Conservation (phyloP, 2,329 filamentous ascomycete species). For the Botrytis hyacinthi region DNA sequence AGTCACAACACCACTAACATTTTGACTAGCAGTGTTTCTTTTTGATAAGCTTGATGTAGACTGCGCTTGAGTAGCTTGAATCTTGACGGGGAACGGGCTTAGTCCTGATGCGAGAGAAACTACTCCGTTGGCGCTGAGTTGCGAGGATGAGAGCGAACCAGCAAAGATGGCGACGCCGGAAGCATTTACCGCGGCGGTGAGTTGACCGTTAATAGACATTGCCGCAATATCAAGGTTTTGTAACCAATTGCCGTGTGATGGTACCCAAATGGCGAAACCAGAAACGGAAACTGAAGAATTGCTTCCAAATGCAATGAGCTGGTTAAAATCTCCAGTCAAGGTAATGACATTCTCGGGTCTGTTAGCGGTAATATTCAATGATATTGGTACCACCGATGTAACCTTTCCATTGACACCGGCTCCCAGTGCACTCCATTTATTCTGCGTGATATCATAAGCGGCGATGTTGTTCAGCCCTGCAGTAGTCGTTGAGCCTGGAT, state of each 20-base stretch:
- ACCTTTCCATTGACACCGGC: conserved; percentile 83
- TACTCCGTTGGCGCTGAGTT: conserved; percentile 70
- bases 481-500: conserved; percentile 60
- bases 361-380: conserved; percentile 71
- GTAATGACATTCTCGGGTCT: conserved; percentile 71
- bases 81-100: conserved; percentile 56
- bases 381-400: conserved; percentile 69
- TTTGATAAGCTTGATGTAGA: conserved; percentile 45
- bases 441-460: conserved; percentile 65
- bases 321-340: conserved; percentile 75
- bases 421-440: conserved; percentile 76
- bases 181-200: conserved; percentile 69
- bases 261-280: conserved; percentile 91
- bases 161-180: conserved; percentile 67
- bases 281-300: conserved; percentile 60
- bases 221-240: conserved; percentile 68
- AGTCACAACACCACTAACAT: conserved; percentile 67
- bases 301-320: conserved; percentile 65
- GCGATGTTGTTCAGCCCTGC: conserved; percentile 74
- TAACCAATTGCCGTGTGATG: conserved; percentile 81
- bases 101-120: conserved; percentile 60
- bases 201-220: conserved; percentile 66
- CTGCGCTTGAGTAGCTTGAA: conserved; percentile 43
- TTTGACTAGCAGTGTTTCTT: conserved; percentile 45
- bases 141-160: conserved; percentile 76